phyloP scores from a whole-genome alignment of 1,139 yeast species.

The Pichia terricola region DNA sequence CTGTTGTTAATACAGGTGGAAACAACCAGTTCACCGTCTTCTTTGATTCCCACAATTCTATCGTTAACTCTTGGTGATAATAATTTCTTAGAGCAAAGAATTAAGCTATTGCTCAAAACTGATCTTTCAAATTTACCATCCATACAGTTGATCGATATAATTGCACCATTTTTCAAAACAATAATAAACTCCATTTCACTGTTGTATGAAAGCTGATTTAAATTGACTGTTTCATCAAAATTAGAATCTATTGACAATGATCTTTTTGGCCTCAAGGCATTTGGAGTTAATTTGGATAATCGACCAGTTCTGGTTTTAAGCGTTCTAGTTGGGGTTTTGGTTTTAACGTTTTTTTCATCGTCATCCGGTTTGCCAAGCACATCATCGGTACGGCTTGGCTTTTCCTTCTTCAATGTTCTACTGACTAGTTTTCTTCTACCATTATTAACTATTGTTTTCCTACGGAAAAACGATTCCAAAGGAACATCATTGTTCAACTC shows the following conservation, averaged over 20 bases:
- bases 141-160: conserved; percentile 38
- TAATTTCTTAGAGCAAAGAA: conserved; percentile 45
- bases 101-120: conserved; percentile 16
- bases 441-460: conserved; percentile 17
- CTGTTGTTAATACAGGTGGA: conserved; percentile 56
- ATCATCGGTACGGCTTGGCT: not conserved
- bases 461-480: conserved; percentile 52
- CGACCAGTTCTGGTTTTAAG: not conserved
- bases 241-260: conserved; percentile 24
- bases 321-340: not conserved
- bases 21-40: conserved; percentile 44
- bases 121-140: conserved; percentile 32
- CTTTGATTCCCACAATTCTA: conserved; percentile 50
- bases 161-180: conserved; percentile 34
- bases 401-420: not conserved
- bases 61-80: conserved; percentile 70
- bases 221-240: conserved; percentile 20
- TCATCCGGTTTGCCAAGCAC: not conserved
- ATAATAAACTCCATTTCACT: conserved; percentile 30
- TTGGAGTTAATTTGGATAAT: not conserved
- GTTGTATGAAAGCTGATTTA: conserved; percentile 15
- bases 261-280: conserved; percentile 8
- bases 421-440: conserved; percentile 11
- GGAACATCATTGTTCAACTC: conserved; percentile 29
- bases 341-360: not conserved